A percentile compares a stretch with the other conserved stretches of the same genome.
Evolutionary conservation across 2,329 filamentous ascomycete genomes (phyloP).

Genomic region (Aureobasidium sp.): DNA sequence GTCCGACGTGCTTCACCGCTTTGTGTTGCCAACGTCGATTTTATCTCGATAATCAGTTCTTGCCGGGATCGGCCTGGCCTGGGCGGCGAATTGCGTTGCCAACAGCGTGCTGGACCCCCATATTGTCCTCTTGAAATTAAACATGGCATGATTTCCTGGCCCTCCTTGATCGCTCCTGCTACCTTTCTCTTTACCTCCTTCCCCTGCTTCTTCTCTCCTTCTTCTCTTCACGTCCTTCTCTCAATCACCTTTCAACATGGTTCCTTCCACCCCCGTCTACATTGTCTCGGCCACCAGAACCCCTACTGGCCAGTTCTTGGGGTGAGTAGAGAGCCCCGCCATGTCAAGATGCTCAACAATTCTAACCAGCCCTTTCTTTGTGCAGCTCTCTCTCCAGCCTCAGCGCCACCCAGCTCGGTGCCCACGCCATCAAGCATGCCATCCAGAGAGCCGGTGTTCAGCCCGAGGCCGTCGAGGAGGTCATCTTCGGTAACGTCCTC

Average conservation of each 20-base stretch:
- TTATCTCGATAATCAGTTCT: not conserved
- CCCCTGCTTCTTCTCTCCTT: not conserved
- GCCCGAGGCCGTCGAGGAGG: slow-evolving; percentile 83
- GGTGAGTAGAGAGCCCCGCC: slow-evolving; percentile 46
- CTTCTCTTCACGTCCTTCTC: not conserved
- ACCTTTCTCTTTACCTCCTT: not conserved
- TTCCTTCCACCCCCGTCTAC: slow-evolving; percentile 79
- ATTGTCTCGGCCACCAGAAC: slow-evolving; percentile 89
- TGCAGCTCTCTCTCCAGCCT: slow-evolving; percentile 77
- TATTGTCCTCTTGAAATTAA: slow-evolving; percentile 6
- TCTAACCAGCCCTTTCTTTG: slow-evolving; percentile 18
- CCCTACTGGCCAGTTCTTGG: slow-evolving; percentile 87
- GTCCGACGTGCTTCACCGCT: not conserved
- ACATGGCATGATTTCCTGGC: slow-evolving; percentile 11
- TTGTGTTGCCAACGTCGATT: not conserved
- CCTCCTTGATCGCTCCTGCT: not conserved
- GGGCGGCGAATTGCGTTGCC: not conserved
- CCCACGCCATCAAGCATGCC: slow-evolving; percentile 85
- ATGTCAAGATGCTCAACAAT: not conserved
- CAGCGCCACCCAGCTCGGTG: slow-evolving; percentile 76
- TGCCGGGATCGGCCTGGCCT: not conserved
- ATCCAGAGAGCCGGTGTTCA: slow-evolving; percentile 83
- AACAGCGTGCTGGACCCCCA: not conserved
- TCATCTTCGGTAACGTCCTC: slow-evolving; percentile 97
- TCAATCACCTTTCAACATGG: slow-evolving; percentile 44